A percentile compares a stretch with the other conserved stretches of the same genome.
phyloP scores from a whole-genome alignment of 2,329 filamentous ascomycete species.

The Teratosphaeria nubilosa region DNA sequence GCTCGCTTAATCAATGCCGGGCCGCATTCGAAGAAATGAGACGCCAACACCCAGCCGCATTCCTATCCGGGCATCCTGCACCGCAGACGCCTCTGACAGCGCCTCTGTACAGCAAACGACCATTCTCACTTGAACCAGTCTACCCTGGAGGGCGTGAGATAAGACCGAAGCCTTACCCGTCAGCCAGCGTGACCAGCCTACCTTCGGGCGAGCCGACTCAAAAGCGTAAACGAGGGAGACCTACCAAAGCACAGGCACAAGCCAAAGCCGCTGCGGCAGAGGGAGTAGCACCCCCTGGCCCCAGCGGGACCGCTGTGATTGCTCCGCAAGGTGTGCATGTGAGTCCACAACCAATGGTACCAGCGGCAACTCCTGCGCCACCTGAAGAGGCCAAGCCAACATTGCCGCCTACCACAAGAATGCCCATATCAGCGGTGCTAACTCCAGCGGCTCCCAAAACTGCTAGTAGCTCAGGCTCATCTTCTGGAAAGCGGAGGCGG shows the following conservation, averaged over 20 bases:
- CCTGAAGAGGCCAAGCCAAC: slow-evolving; percentile 11
- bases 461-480: slow-evolving; percentile 21
- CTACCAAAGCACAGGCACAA: slow-evolving; percentile 38
- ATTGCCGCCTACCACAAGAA: slow-evolving; percentile 17
- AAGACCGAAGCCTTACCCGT: slow-evolving; percentile 33
- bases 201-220: slow-evolving; percentile 18
- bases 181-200: slow-evolving; percentile 8
- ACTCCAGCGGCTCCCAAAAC: slow-evolving; percentile 20
- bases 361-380: slow-evolving; percentile 8
- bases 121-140: slow-evolving; percentile 19
- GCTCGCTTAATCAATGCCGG: slow-evolving; percentile 24
- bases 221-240: slow-evolving; percentile 39
- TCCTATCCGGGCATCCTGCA: slow-evolving; percentile 9
- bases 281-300: slow-evolving; percentile 3
- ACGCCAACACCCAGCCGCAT: slow-evolving; percentile 7
- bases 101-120: slow-evolving; percentile 18
- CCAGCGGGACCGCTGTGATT: background rate
- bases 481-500: slow-evolving; percentile 22
- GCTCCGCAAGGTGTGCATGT: background rate
- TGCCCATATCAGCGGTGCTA: slow-evolving; percentile 26
- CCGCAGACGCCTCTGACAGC: slow-evolving; percentile 19
- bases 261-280: slow-evolving; percentile 29
- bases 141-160: slow-evolving; percentile 30
- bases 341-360: slow-evolving; percentile 15
- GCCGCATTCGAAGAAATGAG: slow-evolving; percentile 20